phyloP scores from a whole-genome alignment of 179 eudicot species.

The Amaranthus tricolor region DNA sequence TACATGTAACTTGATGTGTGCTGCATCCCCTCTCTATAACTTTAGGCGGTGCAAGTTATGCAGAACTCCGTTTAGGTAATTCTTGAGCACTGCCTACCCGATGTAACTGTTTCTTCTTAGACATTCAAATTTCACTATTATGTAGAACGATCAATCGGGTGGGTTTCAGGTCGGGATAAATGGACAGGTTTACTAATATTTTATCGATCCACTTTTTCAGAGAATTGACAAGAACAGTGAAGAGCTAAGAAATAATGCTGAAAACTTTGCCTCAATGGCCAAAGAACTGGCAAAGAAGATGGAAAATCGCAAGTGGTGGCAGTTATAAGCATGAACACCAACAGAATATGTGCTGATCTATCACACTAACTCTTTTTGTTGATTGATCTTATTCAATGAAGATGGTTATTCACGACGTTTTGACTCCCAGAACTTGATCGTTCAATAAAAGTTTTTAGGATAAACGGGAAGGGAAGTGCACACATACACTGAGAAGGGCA shows the following conservation, averaged over 20 bases:
- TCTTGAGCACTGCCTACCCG: neutral
- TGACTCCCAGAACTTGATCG: neutral
- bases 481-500: no score
- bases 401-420: neutral
- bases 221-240: conserved; percentile 66
- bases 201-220: conserved; percentile 35
- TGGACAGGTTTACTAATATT: neutral
- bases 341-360: neutral
- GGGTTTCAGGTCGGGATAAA: no score
- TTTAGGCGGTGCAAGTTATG: neutral
- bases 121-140: neutral
- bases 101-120: neutral
- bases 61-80: neutral
- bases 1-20: neutral
- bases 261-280: conserved; percentile 82
- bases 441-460: no score
- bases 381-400: neutral
- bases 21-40: neutral
- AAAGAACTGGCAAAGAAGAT: conserved; percentile 78
- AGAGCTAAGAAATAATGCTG: conserved; percentile 70
- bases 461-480: no score
- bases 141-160: no score
- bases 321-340: conserved; percentile 37
- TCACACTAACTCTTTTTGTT: neutral
- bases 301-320: conserved; percentile 93